These are phyloP conservation scores for Rhododendron molle DNA, from an alignment of 148 eudicot genomes.

Conservation along the genomic window DNA sequence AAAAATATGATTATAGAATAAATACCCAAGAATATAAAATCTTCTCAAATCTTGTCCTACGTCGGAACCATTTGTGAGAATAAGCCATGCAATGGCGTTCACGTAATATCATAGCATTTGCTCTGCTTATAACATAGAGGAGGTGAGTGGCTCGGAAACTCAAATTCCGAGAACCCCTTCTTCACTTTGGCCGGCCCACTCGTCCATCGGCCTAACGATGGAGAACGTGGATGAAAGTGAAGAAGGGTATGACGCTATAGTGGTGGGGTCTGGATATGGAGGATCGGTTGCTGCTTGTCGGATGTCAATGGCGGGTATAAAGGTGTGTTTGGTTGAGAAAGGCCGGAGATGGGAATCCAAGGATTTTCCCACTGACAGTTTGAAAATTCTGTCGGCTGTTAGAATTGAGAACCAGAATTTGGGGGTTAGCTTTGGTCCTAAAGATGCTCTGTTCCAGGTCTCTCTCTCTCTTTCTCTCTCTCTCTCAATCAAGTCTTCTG, in stretches of 20 bases:
- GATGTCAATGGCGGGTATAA: slow-evolving; percentile 27
- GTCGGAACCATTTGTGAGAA: too few relatives aligned
- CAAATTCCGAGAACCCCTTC: neutral
- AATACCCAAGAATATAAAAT: too few relatives aligned
- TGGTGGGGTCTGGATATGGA: slow-evolving; percentile 41
- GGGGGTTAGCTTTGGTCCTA: slow-evolving; percentile 24
- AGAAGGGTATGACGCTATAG: slow-evolving; percentile 35
- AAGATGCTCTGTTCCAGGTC: slow-evolving; percentile 33
- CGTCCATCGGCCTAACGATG: neutral
- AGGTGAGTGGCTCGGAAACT: neutral
- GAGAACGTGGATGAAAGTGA: slow-evolving; percentile 10
- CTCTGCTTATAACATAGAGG: too few relatives aligned
- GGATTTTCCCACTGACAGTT: slow-evolving; percentile 30
- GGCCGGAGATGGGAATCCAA: slow-evolving; percentile 32
- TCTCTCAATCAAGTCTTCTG: too few relatives aligned
- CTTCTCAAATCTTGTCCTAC: too few relatives aligned
- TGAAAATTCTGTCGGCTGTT: slow-evolving; percentile 15
- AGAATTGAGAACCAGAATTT: slow-evolving; percentile 22
- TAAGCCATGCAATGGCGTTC: too few relatives aligned
- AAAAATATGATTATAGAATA: too few relatives aligned
- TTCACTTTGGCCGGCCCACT: neutral
- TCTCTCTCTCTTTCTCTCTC: neutral
- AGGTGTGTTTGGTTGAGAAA: slow-evolving; percentile 36
- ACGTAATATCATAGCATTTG: too few relatives aligned
- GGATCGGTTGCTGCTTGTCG: slow-evolving; percentile 43